Percentiles rank a stretch among this genome's conserved stretches.
phyloP scores from a whole-genome alignment of 2,329 filamentous ascomycete genomes.

The Curvularia eragrostidis region DNA sequence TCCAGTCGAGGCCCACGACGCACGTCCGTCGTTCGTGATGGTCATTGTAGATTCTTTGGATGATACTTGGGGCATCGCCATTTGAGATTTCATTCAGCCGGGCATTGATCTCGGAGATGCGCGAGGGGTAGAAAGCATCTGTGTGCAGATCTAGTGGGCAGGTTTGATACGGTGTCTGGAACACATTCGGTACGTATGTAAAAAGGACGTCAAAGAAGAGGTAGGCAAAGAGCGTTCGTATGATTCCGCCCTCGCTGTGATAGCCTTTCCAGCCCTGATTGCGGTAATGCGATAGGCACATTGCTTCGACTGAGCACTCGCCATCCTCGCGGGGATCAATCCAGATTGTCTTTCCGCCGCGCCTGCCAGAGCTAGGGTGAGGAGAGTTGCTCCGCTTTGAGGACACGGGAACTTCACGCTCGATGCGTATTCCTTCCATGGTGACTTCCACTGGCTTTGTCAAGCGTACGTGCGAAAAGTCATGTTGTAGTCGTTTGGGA shows the following conservation, averaged over 20 bases:
- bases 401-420: slow-evolving; percentile 59
- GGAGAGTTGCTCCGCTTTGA: slow-evolving; percentile 40
- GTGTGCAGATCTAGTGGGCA: slow-evolving; percentile 92
- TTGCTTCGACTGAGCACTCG: slow-evolving; percentile 88
- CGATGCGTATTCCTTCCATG: slow-evolving; percentile 79
- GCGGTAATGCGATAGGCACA: slow-evolving; percentile 90
- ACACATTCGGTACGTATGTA: slow-evolving; percentile 92
- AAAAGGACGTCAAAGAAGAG: slow-evolving; percentile 95
- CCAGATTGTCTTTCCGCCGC: slow-evolving; percentile 82
- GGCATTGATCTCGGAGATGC: slow-evolving; percentile 88
- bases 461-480: slow-evolving; percentile 86
- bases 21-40: slow-evolving; percentile 78
- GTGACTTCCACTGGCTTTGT: slow-evolving; percentile 76
- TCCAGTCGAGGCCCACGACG: slow-evolving; percentile 92
- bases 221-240: slow-evolving; percentile 83
- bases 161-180: slow-evolving; percentile 93
- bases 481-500: slow-evolving; percentile 84
- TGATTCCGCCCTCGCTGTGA: slow-evolving; percentile 88
- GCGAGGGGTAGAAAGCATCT: slow-evolving; percentile 85
- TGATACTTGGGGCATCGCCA: slow-evolving; percentile 71
- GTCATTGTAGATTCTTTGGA: slow-evolving; percentile 70
- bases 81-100: slow-evolving; percentile 87
- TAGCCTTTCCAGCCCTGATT: slow-evolving; percentile 90
- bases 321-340: slow-evolving; percentile 75
- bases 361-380: slow-evolving; percentile 43